Percentiles rank a stretch among this genome's conserved stretches.
These are phyloP conservation scores for Cyphellophora europaea DNA, from an alignment of 2,329 filamentous ascomycete species.

Conservation along the genomic window DNA sequence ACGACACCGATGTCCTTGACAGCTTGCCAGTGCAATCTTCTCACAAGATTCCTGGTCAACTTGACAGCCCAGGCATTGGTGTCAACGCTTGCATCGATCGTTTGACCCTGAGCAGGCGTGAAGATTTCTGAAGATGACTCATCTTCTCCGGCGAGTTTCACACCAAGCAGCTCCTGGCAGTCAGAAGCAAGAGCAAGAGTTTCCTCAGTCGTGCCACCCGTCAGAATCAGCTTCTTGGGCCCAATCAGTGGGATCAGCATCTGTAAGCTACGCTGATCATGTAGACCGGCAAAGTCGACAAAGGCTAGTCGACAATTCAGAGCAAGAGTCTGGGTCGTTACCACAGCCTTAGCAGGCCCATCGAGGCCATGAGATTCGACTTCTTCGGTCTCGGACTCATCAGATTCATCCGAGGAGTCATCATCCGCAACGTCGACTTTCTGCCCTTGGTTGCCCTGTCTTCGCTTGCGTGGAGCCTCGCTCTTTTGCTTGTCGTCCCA, in stretches of 20 bases:
- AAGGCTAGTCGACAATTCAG: constrained; percentile 71
- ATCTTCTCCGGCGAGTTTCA: constrained; percentile 33
- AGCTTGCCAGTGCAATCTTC: constrained; percentile 87
- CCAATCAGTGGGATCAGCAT: constrained; percentile 93
- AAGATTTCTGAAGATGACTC: constrained; percentile 60
- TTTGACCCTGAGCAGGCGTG: constrained; percentile 63
- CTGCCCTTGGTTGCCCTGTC: constrained; percentile 3
- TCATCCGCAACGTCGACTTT: constrained; percentile 5
- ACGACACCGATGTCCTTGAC: constrained; percentile 84
- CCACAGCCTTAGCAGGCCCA: constrained; percentile 68
- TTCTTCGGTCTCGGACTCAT: constrained; percentile 46
- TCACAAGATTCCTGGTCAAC: constrained; percentile 73
- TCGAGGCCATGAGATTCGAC: constrained; percentile 33
- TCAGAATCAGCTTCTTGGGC: constrained; percentile 87
- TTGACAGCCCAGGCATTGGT: constrained; percentile 97
- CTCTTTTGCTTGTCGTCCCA: constrained; percentile 56
- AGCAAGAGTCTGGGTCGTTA: constrained; percentile 53
- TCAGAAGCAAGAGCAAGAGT: constrained; percentile 70
- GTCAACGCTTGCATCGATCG: constrained; percentile 86
- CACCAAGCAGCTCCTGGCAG: constrained; percentile 58
- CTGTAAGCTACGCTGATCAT: constrained; percentile 86
- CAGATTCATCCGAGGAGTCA: constrained; percentile 48
- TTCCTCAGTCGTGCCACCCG: constrained; percentile 70
- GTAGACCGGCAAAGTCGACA: constrained; percentile 84
- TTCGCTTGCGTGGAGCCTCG: constrained; percentile 26